Percentiles rank a stretch among this genome's conserved stretches.
Evolutionary conservation across 768 basidiomycete species (phyloP).

Genomic region (button mushroom (Agaricus bisporus)): DNA sequence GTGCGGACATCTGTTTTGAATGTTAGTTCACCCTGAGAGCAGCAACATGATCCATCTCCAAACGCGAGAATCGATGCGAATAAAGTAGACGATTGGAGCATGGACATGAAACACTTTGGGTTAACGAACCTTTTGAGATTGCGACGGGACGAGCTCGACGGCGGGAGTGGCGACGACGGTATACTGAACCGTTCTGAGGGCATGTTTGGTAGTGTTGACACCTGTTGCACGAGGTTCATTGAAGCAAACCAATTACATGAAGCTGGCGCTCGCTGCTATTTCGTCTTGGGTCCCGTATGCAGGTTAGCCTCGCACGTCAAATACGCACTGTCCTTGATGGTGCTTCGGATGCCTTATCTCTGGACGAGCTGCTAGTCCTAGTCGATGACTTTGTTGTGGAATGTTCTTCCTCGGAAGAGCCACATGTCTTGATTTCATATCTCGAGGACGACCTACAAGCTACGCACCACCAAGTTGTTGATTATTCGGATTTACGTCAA

Average conservation of each 20-base stretch:
- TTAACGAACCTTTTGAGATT: slow-evolving; percentile 12
- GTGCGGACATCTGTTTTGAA: slow-evolving; percentile 63
- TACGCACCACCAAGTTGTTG: slow-evolving; percentile 55
- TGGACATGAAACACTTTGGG: not conserved
- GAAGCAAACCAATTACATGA: slow-evolving; percentile 14
- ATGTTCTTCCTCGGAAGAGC: slow-evolving; percentile 40
- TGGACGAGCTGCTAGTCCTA: slow-evolving; percentile 40
- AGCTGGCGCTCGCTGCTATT: slow-evolving; percentile 3
- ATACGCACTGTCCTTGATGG: slow-evolving; percentile 54
- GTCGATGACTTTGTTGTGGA: slow-evolving; percentile 54
- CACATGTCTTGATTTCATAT: slow-evolving; percentile 35
- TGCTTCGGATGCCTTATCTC: slow-evolving; percentile 42
- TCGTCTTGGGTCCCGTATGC: slow-evolving; percentile 22
- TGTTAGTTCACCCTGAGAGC: slow-evolving; percentile 22
- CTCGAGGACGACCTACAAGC: slow-evolving; percentile 65
- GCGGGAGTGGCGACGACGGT: slow-evolving; percentile 25
- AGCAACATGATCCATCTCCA: slow-evolving; percentile 28
- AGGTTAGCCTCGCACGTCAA: slow-evolving; percentile 37
- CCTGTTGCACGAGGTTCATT: slow-evolving; percentile 19
- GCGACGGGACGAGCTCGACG: slow-evolving; percentile 28
- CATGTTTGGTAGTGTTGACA: slow-evolving; percentile 26
- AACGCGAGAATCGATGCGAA: not conserved
- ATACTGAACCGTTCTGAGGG: not conserved
- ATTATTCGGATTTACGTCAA: slow-evolving; percentile 57
- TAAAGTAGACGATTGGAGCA: slow-evolving; percentile 3